Evolutionary conservation across 345 rosid species (phyloP).

Genomic region (Lepidium africanum): DNA sequence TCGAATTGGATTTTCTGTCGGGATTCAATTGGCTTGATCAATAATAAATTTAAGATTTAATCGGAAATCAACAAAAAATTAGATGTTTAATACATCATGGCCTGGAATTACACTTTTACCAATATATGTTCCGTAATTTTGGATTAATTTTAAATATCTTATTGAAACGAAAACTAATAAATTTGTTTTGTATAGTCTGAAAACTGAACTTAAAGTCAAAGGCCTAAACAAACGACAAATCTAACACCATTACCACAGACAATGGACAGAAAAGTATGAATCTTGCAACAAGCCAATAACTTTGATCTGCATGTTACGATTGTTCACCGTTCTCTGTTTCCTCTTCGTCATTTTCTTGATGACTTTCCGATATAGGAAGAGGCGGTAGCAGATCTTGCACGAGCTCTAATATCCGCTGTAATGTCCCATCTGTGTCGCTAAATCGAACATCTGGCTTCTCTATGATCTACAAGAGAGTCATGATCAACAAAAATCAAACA

Average conservation of each 20-base stretch:
- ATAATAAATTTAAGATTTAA: too few species aligned
- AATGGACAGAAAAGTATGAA: too few species aligned
- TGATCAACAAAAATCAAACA: not conserved
- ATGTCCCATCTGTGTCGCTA: conserved; percentile 1
- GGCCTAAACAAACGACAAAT: not conserved
- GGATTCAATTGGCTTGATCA: too few species aligned
- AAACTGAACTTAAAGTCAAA: not conserved
- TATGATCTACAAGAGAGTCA: conserved; percentile 18
- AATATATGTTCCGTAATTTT: too few species aligned
- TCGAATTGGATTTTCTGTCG: too few species aligned
- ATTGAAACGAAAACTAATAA: not conserved
- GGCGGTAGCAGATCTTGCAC: conserved; percentile 29
- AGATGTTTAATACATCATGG: too few species aligned
- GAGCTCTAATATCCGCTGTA: conserved; percentile 19
- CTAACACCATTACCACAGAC: not conserved
- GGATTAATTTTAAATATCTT: not conserved
- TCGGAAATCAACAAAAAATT: too few species aligned
- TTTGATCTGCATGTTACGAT: not conserved
- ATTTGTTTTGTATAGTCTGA: not conserved
- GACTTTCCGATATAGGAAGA: not conserved
- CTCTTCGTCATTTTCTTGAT: not conserved
- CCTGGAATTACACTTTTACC: too few species aligned
- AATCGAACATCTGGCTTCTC: conserved; percentile 10
- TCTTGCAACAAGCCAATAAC: too few species aligned
- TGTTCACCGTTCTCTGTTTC: conserved; percentile 19